These are phyloP conservation scores for Rosa rugosa DNA, from an alignment of 306 rosid genomes.

Conservation along the genomic window DNA sequence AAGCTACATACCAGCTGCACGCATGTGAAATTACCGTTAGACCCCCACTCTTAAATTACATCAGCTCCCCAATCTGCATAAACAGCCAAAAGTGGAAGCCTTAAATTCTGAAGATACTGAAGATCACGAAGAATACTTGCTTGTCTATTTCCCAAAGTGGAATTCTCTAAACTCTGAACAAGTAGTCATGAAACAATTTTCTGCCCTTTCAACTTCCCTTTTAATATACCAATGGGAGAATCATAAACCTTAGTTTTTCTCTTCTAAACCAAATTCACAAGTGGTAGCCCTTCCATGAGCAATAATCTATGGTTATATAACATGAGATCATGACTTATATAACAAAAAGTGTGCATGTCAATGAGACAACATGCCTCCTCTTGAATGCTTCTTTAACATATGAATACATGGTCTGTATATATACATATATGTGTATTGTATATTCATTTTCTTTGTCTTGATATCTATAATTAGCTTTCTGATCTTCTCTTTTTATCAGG, in stretches of 20 bases:
- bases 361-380: background rate
- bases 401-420: background rate
- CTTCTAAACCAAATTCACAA: background rate
- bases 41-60: background rate
- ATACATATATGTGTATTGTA: background rate
- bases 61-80: background rate
- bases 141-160: background rate
- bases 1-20: too few species aligned
- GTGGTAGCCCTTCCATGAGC: background rate
- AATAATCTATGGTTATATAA: background rate
- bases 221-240: background rate
- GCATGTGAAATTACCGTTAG: background rate
- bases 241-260: background rate
- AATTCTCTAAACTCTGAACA: background rate
- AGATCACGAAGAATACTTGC: background rate
- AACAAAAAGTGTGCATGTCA: background rate
- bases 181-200: background rate
- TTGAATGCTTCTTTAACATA: background rate
- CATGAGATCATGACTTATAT: background rate
- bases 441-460: conserved; percentile 17
- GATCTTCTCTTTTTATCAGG: conserved; percentile 51
- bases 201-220: background rate
- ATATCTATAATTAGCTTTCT: conserved; percentile 26
- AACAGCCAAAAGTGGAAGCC: background rate
- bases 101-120: background rate